Conservation (phyloP, 805 yeast genomes). For the Lipomyces starkeyi region DNA sequence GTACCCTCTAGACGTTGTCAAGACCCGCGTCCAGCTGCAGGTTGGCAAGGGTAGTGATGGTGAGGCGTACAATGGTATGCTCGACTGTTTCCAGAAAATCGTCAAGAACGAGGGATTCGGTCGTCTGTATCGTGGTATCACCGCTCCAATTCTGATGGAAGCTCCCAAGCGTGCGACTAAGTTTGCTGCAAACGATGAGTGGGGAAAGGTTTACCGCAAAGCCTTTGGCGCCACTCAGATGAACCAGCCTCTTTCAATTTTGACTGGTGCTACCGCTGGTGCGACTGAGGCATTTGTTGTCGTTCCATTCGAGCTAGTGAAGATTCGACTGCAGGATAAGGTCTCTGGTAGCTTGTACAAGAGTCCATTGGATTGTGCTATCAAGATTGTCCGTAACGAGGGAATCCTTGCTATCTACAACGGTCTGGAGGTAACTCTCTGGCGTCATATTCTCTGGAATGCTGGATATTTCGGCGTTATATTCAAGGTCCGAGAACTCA, state of each 20-base stretch:
- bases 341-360: constrained; percentile 67
- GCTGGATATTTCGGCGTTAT: constrained; percentile 97
- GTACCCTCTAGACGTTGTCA: constrained; percentile 92
- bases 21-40: constrained; percentile 87
- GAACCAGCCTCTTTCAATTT: constrained; percentile 82
- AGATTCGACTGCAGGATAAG: constrained; percentile 91
- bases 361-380: constrained; percentile 83
- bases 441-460: constrained; percentile 98
- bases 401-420: constrained; percentile 87
- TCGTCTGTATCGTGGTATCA: constrained; percentile 88
- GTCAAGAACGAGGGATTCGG: constrained; percentile 83
- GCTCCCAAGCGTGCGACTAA: constrained; percentile 99
- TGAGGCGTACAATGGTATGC: constrained; percentile 78
- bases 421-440: constrained; percentile 94
- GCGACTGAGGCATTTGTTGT: constrained; percentile 96
- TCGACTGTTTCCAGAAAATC: constrained; percentile 84
- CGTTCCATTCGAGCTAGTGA: constrained; percentile 95
- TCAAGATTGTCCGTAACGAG: constrained; percentile 70
- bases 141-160: constrained; percentile 97
- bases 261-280: constrained; percentile 99
- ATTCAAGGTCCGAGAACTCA: constrained; percentile 76
- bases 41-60: constrained; percentile 57
- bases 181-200: constrained; percentile 97
- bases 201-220: constrained; percentile 82
- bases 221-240: constrained; percentile 70